A percentile compares a stretch with the other conserved stretches of the same genome.
phyloP scores from a whole-genome alignment of 106 monocot genomes.

The Dendrobium catenatum region DNA sequence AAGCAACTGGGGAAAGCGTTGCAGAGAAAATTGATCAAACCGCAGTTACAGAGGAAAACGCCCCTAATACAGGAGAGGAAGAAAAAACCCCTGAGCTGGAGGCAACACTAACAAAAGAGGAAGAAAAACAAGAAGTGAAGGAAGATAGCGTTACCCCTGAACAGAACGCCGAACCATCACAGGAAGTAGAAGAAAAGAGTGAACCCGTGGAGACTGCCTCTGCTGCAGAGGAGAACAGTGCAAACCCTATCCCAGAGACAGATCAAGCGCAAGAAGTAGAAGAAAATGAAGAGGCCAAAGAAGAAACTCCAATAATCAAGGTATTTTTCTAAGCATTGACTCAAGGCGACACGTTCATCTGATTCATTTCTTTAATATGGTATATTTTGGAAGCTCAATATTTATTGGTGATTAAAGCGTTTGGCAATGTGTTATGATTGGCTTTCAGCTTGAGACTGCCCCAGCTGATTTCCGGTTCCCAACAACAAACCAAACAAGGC shows the following conservation, averaged over 20 bases:
- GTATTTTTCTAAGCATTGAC: not conserved
- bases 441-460: constrained; percentile 10
- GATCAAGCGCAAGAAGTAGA: constrained; percentile 4
- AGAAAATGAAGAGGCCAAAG: constrained; percentile 3
- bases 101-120: not conserved
- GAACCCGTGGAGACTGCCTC: not conserved
- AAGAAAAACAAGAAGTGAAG: not conserved
- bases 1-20: constrained; percentile 3
- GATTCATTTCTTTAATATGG: not conserved
- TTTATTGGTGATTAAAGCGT: not conserved
- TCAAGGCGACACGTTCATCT: not conserved
- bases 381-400: not conserved
- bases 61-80: not conserved
- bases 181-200: constrained; percentile 2
- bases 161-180: not conserved
- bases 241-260: not conserved
- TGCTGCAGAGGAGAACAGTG: not conserved
- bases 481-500: constrained; percentile 95
- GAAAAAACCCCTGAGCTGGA: not conserved
- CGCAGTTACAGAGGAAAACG: not conserved
- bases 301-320: constrained; percentile 9
- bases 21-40: constrained; percentile 3
- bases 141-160: not conserved
- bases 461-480: constrained; percentile 98
- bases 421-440: not conserved